Conservation (phyloP, 164 flowering plant species). For the Stephania yunnanensis region DNA sequence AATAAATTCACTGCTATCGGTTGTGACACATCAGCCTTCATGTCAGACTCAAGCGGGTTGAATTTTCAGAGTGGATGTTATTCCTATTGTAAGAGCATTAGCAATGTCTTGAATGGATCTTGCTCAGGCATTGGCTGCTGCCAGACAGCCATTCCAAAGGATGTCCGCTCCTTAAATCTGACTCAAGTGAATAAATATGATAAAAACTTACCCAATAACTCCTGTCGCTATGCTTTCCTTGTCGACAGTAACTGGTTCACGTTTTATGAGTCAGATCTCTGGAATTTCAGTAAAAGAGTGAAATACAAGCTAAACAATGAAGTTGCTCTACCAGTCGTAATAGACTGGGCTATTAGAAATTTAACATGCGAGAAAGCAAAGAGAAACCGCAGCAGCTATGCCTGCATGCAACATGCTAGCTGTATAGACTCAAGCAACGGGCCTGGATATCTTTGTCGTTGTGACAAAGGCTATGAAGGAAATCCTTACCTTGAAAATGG, state of each 20-base stretch:
- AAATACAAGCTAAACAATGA: not conserved
- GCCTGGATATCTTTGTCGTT: slow-evolving; percentile 16
- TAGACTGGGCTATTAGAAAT: slow-evolving; percentile 12
- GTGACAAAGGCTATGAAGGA: slow-evolving; percentile 13
- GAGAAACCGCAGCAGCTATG: not conserved
- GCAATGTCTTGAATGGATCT: not conserved
- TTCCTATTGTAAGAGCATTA: not conserved
- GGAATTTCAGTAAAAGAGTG: not conserved
- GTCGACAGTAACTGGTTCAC: slow-evolving; percentile 1
- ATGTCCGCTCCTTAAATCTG: not conserved
- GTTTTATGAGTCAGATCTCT: slow-evolving; percentile 5
- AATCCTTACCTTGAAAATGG: slow-evolving; percentile 21
- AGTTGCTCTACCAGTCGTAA: slow-evolving; percentile 9
- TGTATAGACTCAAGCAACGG: slow-evolving; percentile 8
- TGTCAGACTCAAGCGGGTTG: not conserved
- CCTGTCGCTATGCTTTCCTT: slow-evolving; percentile 15
- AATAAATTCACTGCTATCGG: slow-evolving; percentile 13
- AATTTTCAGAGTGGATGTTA: slow-evolving; percentile 10
- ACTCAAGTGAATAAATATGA: not conserved
- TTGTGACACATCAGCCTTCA: slow-evolving; percentile 5
- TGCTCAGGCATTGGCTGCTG: slow-evolving; percentile 15
- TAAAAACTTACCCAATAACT: not conserved
- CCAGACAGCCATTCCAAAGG: slow-evolving; percentile 12
- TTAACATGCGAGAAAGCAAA: slow-evolving; percentile 11
- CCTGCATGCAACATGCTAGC: slow-evolving; percentile 6